phyloP scores from a whole-genome alignment of 352 stramenopile species.

The Globisporangium alternatum region DNA sequence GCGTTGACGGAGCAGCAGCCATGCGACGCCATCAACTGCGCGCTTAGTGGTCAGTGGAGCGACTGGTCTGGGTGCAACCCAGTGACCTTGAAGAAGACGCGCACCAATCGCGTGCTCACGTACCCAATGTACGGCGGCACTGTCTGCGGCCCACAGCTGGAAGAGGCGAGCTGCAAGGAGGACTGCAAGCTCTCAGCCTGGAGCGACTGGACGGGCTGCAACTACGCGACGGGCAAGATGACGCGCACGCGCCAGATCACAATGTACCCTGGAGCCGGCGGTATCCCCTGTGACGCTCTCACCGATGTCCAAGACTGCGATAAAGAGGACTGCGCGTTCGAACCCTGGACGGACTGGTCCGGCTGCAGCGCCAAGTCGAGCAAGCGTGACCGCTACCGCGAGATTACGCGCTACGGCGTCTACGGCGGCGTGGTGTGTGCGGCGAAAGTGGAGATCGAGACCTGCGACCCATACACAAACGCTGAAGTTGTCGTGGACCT shows the following conservation, averaged over 20 bases:
- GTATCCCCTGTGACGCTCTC: constrained; percentile 22
- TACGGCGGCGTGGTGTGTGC: constrained; percentile 35
- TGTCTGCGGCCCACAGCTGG: constrained; percentile 21
- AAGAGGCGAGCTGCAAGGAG: constrained; percentile 33
- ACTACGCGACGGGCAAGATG: constrained; percentile 43
- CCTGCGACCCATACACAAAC: constrained; percentile 24
- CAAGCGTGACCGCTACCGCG: constrained; percentile 25
- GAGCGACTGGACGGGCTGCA: constrained; percentile 43
- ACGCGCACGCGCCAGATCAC: constrained; percentile 36
- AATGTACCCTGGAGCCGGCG: constrained; percentile 24
- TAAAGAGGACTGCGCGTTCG: constrained; percentile 35
- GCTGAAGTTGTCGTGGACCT: constrained; percentile 1
- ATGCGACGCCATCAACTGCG: constrained; percentile 44
- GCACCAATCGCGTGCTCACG: constrained; percentile 23
- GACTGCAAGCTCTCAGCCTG: constrained; percentile 51
- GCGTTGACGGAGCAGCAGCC: constrained; percentile 16
- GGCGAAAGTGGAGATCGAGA: constrained; percentile 23
- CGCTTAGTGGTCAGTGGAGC: constrained; percentile 38
- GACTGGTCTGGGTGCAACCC: constrained; percentile 48
- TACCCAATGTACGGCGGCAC: constrained; percentile 33
- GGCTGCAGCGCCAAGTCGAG: constrained; percentile 51
- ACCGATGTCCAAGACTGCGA: constrained; percentile 35
- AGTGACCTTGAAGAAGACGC: constrained; percentile 27
- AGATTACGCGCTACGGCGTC: constrained; percentile 28
- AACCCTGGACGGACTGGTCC: constrained; percentile 47